Evolutionary conservation across 495 filamentous ascomycete species (phyloP).

Genomic region (Penicillium longicatenatum): DNA sequence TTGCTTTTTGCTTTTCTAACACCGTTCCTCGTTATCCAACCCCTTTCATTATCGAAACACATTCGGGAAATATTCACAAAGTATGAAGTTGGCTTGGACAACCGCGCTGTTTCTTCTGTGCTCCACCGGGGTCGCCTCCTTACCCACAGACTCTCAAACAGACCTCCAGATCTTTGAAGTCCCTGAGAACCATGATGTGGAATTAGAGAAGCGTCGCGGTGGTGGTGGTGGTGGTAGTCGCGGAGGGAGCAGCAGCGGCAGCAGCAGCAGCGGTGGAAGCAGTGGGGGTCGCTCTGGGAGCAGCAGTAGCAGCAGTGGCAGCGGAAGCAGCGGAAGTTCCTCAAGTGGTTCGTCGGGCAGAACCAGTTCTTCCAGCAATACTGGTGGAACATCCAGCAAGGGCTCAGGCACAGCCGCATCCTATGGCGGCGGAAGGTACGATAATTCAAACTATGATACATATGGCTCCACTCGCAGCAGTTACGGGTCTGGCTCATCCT

Average conservation of each 20-base stretch:
- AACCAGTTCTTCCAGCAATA: slow-evolving; percentile 37
- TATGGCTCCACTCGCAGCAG: slow-evolving; percentile 1
- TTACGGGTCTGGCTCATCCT: slow-evolving; percentile 50
- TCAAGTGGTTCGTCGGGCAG: slow-evolving; percentile 26
- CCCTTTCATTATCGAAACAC: not conserved
- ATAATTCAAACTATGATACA: slow-evolving; percentile 1
- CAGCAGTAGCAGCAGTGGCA: slow-evolving; percentile 23
- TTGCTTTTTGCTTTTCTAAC: not conserved
- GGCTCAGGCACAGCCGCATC: slow-evolving; percentile 16
- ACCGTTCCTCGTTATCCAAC: no score
- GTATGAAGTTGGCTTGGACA: slow-evolving; percentile 36
- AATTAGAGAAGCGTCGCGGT: slow-evolving; percentile 50
- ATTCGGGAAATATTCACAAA: slow-evolving; percentile 1
- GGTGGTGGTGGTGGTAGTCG: slow-evolving; percentile 44
- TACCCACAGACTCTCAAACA: not conserved
- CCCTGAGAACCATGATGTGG: slow-evolving; percentile 11
- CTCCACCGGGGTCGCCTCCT: slow-evolving; percentile 30
- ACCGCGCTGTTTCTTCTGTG: slow-evolving; percentile 32
- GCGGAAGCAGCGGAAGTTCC: slow-evolving; percentile 28
- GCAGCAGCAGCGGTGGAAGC: slow-evolving; percentile 5
- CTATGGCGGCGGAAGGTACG: slow-evolving; percentile 25
- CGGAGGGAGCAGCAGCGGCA: slow-evolving; percentile 30
- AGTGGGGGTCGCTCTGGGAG: slow-evolving; percentile 20
- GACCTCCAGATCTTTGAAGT: slow-evolving; percentile 20
- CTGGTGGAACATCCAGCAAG: slow-evolving; percentile 62